Percentiles rank a stretch among this genome's conserved stretches.
Evolutionary conservation across 768 basidiomycete species (phyloP).

Genomic region (Hydnomerulius pinastri): DNA sequence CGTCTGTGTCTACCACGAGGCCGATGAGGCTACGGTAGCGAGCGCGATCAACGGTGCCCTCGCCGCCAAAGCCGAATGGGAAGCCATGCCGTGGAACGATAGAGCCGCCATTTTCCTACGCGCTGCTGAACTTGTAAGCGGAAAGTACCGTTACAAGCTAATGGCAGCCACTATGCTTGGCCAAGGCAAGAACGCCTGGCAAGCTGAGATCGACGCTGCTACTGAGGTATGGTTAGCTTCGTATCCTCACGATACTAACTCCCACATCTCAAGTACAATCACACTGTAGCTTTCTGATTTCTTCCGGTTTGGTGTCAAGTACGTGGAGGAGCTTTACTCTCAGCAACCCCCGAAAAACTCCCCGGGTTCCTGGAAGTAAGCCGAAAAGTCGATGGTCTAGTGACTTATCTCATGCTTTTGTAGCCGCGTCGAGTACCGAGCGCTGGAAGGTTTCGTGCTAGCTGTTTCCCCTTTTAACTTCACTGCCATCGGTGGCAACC

Average conservation of each 20-base stretch:
- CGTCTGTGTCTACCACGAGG: conserved; percentile 87
- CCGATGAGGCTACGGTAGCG: conserved; percentile 72
- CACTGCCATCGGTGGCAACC: conserved; percentile 97
- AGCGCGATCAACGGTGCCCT: conserved; percentile 87
- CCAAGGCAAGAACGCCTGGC: conserved; percentile 99
- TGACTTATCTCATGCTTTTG: conserved; percentile 8
- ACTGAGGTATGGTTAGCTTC: conserved; percentile 70
- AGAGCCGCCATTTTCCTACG: conserved; percentile 98
- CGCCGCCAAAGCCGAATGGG: conserved; percentile 87
- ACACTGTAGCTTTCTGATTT: conserved; percentile 76
- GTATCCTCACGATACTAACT: background rate
- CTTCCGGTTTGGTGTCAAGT: conserved; percentile 95
- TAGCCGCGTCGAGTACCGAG: conserved; percentile 94
- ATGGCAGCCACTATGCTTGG: conserved; percentile 97
- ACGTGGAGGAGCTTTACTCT: conserved; percentile 90
- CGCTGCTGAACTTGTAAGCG: conserved; percentile 93
- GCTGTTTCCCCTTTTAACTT: conserved; percentile 99
- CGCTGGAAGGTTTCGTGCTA: conserved; percentile 97
- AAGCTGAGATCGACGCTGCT: conserved; percentile 98
- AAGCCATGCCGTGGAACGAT: conserved; percentile 94
- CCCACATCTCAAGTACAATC: conserved; percentile 9
- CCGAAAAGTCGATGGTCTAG: conserved; percentile 8
- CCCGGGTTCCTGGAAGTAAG: conserved; percentile 92
- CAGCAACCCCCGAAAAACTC: conserved; percentile 90
- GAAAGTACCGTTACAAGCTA: conserved; percentile 94